These are phyloP conservation scores for Nymphaea thermarum DNA, from an alignment of 164 flowering plant species.

Conservation along the genomic window DNA sequence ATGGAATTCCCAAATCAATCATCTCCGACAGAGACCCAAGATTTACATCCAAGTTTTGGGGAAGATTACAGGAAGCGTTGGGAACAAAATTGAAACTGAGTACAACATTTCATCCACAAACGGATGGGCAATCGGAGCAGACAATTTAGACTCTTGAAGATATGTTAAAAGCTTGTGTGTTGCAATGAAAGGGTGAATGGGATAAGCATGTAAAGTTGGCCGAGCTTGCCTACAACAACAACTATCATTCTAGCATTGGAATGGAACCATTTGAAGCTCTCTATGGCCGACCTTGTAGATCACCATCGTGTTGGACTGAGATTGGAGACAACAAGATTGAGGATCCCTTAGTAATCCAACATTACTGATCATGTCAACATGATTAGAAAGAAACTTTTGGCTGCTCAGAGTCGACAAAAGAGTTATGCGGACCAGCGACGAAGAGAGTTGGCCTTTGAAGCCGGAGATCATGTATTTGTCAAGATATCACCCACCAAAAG, in stretches of 20 bases:
- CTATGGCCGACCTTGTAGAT: background rate
- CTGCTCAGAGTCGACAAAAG: background rate
- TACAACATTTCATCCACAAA: background rate
- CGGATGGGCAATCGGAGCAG: background rate
- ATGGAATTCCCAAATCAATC: background rate
- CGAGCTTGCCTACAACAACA: conserved; percentile 1
- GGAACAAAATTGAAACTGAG: background rate
- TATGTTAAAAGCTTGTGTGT: background rate
- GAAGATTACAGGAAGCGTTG: background rate
- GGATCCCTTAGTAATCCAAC: background rate
- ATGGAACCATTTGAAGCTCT: background rate
- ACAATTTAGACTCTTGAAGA: background rate
- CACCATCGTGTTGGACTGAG: background rate
- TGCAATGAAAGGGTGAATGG: background rate
- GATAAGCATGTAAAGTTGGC: background rate
- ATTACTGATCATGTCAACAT: background rate
- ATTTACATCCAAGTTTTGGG: background rate
- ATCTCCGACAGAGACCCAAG: background rate
- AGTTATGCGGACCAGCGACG: background rate
- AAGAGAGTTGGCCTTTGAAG: background rate
- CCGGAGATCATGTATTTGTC: conserved; percentile 3
- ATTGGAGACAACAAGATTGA: background rate
- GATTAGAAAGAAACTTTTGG: background rate
- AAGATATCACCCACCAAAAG: conserved; percentile 6
- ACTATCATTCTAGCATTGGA: background rate